Conservation (phyloP, 306 rosid genomes). For the Cucumis melo region DNA sequence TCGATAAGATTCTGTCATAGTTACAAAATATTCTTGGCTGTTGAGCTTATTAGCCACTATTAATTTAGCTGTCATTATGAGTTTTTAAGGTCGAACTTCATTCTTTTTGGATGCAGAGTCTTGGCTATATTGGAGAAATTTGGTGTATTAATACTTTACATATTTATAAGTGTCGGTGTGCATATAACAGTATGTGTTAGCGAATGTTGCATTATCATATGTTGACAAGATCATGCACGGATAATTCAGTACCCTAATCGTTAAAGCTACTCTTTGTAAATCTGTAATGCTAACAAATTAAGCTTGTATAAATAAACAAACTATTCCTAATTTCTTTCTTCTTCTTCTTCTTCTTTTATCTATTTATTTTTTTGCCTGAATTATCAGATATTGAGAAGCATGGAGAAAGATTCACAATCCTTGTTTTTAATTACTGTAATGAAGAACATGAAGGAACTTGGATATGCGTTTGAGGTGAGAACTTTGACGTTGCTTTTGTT, state of each 20-base stretch:
- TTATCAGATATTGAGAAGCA: conserved; percentile 63
- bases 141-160: background rate
- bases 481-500: conserved; percentile 11
- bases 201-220: background rate
- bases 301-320: background rate
- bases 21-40: background rate
- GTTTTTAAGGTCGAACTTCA: background rate
- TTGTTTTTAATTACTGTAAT: conserved; percentile 60
- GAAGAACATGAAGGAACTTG: conserved; percentile 65
- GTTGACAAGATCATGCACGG: background rate
- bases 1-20: background rate
- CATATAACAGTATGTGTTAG: background rate
- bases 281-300: background rate
- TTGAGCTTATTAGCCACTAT: background rate
- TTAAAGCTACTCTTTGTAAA: background rate
- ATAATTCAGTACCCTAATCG: background rate
- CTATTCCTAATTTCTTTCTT: background rate
- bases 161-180: background rate
- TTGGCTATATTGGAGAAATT: background rate
- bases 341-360: no score
- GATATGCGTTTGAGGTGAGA: conserved; percentile 70
- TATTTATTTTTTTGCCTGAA: background rate
- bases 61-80: background rate
- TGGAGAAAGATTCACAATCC: conserved; percentile 56
- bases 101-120: background rate